Evolutionary conservation across 2,329 filamentous ascomycete species (phyloP).

Genomic region (Rhinocladiella similis): DNA sequence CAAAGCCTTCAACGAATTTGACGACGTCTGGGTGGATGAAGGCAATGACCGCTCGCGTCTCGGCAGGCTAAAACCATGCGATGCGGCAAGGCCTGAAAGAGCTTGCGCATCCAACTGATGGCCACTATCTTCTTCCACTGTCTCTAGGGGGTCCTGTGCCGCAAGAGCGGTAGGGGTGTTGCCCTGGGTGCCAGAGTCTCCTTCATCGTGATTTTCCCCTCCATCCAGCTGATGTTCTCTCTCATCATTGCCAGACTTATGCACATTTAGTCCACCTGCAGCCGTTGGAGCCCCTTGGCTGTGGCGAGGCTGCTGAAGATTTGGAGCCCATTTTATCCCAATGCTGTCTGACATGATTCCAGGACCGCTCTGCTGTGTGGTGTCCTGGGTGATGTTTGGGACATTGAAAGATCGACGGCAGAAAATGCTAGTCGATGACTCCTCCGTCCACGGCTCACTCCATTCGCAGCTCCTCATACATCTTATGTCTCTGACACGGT

Average conservation of each 20-base stretch:
- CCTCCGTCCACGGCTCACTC: slow-evolving; percentile 7
- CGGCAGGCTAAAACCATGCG: slow-evolving; percentile 5
- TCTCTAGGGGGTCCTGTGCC: slow-evolving; percentile 12
- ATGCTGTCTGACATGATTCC: slow-evolving; percentile 19
- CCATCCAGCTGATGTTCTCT: neutral
- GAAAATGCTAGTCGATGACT: no score
- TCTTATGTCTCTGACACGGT: neutral
- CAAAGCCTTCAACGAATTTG: slow-evolving; percentile 19
- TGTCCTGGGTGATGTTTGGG: slow-evolving; percentile 3
- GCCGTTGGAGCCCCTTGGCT: neutral
- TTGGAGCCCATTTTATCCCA: slow-evolving; percentile 24
- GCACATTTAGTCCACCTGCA: neutral
- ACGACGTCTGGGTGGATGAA: slow-evolving; percentile 21
- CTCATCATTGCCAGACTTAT: neutral
- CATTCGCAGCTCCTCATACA: neutral
- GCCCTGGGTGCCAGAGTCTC: slow-evolving; percentile 19
- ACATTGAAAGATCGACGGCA: slow-evolving; percentile 9
- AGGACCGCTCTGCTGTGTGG: neutral
- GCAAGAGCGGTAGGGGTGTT: slow-evolving; percentile 22
- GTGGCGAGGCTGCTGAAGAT: slow-evolving; percentile 13
- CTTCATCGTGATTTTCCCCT: slow-evolving; percentile 5
- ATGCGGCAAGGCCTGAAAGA: slow-evolving; percentile 6
- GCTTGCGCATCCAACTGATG: slow-evolving; percentile 3
- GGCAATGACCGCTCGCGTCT: slow-evolving; percentile 12
- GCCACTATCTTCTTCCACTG: slow-evolving; percentile 16